Evolutionary conservation across 2,329 filamentous ascomycete genomes (phyloP).

Genomic region (Hypocrella siamensis): DNA sequence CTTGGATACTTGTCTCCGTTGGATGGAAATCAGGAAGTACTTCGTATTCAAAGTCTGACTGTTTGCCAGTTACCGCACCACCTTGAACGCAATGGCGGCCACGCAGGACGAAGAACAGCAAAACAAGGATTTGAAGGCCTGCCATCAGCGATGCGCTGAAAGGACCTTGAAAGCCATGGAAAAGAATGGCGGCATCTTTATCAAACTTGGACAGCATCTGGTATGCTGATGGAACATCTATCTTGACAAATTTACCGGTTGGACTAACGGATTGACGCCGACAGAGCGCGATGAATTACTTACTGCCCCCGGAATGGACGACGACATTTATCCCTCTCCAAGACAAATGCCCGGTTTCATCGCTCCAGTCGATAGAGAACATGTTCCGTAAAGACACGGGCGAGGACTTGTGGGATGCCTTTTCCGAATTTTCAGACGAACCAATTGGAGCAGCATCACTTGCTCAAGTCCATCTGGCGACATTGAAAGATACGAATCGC

Average conservation of each 20-base stretch:
- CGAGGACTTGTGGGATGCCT: constrained; percentile 61
- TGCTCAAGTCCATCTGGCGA: constrained; percentile 85
- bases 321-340: constrained; percentile 91
- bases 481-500: constrained; percentile 64
- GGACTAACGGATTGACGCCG: neutral
- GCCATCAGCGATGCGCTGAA: constrained; percentile 84
- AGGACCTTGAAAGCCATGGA: constrained; percentile 77
- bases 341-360: constrained; percentile 88
- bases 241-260: neutral
- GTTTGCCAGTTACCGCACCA: constrained; percentile 60
- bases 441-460: constrained; percentile 89
- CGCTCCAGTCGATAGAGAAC: constrained; percentile 66
- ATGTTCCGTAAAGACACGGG: constrained; percentile 84
- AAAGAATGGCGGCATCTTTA: constrained; percentile 95
- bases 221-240: constrained; percentile 20
- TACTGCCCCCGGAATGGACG: constrained; percentile 84
- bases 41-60: neutral
- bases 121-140: constrained; percentile 56
- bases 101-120: constrained; percentile 47
- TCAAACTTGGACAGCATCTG: constrained; percentile 91
- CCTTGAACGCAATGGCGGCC: constrained; percentile 55
- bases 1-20: no score
- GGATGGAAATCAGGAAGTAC: neutral
- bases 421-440: constrained; percentile 63
- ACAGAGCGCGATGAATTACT: constrained; percentile 84